These are phyloP conservation scores for Cystobasidiaceae sp. DNA, from an alignment of 1,284 basidiomycete genomes.

Conservation along the genomic window DNA sequence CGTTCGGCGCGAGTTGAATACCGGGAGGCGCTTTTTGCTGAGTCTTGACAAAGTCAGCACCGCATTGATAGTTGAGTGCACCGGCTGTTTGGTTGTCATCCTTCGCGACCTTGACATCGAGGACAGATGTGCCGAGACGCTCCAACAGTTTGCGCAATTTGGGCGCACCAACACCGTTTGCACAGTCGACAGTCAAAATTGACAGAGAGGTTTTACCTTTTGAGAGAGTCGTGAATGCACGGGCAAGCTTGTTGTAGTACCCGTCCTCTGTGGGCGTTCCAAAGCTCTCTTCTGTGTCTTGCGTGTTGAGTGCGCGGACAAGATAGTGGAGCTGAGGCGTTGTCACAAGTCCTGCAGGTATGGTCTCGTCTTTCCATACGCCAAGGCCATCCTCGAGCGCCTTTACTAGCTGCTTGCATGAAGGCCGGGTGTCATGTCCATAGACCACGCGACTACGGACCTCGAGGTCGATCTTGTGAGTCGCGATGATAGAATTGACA, in stretches of 20 bases:
- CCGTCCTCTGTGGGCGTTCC: slow-evolving; percentile 79
- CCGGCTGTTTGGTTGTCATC: slow-evolving; percentile 66
- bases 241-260: slow-evolving; percentile 80
- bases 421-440: slow-evolving; percentile 87
- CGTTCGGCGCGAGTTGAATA: slow-evolving; percentile 58
- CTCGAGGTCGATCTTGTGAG: slow-evolving; percentile 69
- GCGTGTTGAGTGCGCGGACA: slow-evolving; percentile 82
- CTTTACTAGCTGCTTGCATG: slow-evolving; percentile 71
- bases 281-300: slow-evolving; percentile 65
- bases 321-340: slow-evolving; percentile 96
- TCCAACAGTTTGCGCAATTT: slow-evolving; percentile 59
- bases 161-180: slow-evolving; percentile 89
- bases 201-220: slow-evolving; percentile 49
- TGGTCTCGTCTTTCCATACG: slow-evolving; percentile 48
- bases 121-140: slow-evolving; percentile 52
- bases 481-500: slow-evolving; percentile 61
- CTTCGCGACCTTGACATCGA: slow-evolving; percentile 55
- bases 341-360: slow-evolving; percentile 68
- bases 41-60: slow-evolving; percentile 97
- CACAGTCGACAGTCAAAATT: slow-evolving; percentile 70
- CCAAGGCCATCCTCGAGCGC: slow-evolving; percentile 80
- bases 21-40: slow-evolving; percentile 75
- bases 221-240: slow-evolving; percentile 78
- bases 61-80: slow-evolving; percentile 78
- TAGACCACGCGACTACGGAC: slow-evolving; percentile 79